These are phyloP conservation scores for Fusarium sp. DNA, from an alignment of 2,329 filamentous ascomycete species.

Conservation along the genomic window DNA sequence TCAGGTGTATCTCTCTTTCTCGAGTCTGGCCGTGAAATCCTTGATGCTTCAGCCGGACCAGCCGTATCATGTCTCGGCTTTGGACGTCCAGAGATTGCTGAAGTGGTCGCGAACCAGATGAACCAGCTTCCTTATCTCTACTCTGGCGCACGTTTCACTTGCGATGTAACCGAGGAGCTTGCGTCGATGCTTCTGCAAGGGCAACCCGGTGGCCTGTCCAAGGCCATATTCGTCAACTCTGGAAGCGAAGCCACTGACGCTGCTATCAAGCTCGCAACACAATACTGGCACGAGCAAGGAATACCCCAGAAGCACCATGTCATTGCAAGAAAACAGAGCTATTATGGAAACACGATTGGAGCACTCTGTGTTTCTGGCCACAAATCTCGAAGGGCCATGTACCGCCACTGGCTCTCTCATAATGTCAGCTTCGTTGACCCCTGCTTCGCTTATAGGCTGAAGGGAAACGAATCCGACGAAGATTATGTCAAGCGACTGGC, in stretches of 20 bases:
- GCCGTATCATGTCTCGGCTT: neutral
- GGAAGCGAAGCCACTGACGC: neutral
- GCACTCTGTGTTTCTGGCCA: slow-evolving; percentile 52
- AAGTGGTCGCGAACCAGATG: slow-evolving; percentile 1
- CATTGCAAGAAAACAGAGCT: slow-evolving; percentile 56
- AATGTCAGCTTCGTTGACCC: slow-evolving; percentile 39
- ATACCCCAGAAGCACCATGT: slow-evolving; percentile 51
- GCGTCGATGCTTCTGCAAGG: slow-evolving; percentile 41
- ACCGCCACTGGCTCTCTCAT: slow-evolving; percentile 20
- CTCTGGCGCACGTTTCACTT: slow-evolving; percentile 26
- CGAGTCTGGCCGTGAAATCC: neutral
- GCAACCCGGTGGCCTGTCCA: neutral
- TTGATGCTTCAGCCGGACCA: neutral
- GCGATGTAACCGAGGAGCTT: slow-evolving; percentile 43
- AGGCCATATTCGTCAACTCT: slow-evolving; percentile 1
- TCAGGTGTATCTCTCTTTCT: neutral
- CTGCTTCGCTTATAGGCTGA: slow-evolving; percentile 28
- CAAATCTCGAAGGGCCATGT: slow-evolving; percentile 15
- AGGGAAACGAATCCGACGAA: slow-evolving; percentile 37
- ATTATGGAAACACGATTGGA: slow-evolving; percentile 62
- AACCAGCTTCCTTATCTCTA: slow-evolving; percentile 19
- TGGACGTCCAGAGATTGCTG: neutral
- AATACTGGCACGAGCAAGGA: slow-evolving; percentile 54
- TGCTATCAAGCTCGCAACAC: neutral
- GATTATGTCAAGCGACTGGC: neutral